A percentile compares a stretch with the other conserved stretches of the same genome.
Evolutionary conservation across 129 eudicot species (phyloP).

Genomic region (Flaveria linearis): DNA sequence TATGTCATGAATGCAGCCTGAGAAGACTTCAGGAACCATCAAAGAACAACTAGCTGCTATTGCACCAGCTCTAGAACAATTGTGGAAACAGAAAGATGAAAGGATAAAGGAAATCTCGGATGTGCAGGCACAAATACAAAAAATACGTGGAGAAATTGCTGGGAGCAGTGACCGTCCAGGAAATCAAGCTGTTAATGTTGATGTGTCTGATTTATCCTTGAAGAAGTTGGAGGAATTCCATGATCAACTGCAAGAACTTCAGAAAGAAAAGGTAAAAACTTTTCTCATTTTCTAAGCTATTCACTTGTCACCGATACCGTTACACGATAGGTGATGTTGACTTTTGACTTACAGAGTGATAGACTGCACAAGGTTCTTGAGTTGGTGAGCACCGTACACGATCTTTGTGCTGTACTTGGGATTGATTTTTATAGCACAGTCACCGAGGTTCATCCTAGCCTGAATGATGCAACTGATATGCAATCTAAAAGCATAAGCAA

Average conservation of each 20-base stretch:
- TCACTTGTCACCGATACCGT: neutral
- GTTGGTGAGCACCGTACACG: conserved; percentile 54
- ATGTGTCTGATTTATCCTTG: conserved; percentile 58
- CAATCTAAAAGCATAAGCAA: conserved; percentile 71
- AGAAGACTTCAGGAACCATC: conserved; percentile 55
- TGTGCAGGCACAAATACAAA: conserved; percentile 53
- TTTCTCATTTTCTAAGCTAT: neutral
- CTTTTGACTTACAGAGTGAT: conserved; percentile 49
- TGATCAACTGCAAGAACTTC: conserved; percentile 76
- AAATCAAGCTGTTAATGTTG: conserved; percentile 47
- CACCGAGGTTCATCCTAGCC: conserved; percentile 62
- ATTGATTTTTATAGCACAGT: conserved; percentile 59
- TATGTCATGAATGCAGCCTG: conserved; percentile 36
- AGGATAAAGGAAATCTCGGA: conserved; percentile 68
- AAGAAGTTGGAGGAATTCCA: conserved; percentile 72
- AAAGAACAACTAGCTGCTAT: conserved; percentile 61
- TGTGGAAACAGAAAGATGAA: conserved; percentile 66
- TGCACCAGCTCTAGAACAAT: conserved; percentile 54
- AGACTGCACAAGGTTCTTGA: conserved; percentile 68
- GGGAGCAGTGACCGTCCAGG: conserved; percentile 55
- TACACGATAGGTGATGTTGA: conserved; percentile 11
- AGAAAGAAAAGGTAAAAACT: conserved; percentile 61
- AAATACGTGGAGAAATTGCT: conserved; percentile 70
- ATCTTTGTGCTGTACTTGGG: conserved; percentile 69
- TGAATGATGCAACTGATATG: conserved; percentile 50